These are phyloP conservation scores for Angophora floribunda DNA, from an alignment of 345 rosid species.

Conservation along the genomic window DNA sequence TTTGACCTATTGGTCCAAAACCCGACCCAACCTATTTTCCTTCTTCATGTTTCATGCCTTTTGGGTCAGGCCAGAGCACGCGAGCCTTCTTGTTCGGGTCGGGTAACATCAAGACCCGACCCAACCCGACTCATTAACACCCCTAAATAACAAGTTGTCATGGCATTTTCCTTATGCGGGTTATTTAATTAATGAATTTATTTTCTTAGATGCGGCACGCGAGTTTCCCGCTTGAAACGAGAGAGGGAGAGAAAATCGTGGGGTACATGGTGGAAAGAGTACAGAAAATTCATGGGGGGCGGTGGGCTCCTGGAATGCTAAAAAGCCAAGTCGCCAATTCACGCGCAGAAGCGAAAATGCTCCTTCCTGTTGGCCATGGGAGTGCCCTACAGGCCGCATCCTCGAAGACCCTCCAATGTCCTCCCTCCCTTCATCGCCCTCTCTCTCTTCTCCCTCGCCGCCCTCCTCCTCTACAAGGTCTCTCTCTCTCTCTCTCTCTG, in stretches of 20 bases:
- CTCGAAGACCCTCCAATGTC: constrained; percentile 46
- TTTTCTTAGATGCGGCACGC: neutral
- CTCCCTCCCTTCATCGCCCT: constrained; percentile 35
- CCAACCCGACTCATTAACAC: too few species aligned
- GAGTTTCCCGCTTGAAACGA: neutral
- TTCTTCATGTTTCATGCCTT: too few species aligned
- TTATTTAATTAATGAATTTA: neutral
- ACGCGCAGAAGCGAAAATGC: neutral
- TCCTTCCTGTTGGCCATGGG: constrained; percentile 10
- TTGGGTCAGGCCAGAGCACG: too few species aligned
- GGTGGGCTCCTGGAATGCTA: neutral
- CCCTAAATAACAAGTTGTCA: neutral
- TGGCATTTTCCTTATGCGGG: neutral
- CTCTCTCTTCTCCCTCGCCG: constrained; percentile 43
- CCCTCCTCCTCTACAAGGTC: constrained; percentile 69
- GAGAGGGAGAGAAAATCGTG: neutral
- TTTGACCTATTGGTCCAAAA: too few species aligned
- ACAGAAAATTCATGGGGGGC: neutral
- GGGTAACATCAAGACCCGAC: too few species aligned
- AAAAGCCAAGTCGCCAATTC: neutral
- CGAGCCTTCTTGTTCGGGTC: too few species aligned
- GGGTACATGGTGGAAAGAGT: neutral
- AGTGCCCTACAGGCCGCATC: constrained; percentile 13
- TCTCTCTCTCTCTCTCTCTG: neutral
- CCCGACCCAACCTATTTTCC: too few species aligned